Evolutionary conservation across 495 filamentous ascomycete species (phyloP).

Genomic region (Rhizodiscina lignyota): DNA sequence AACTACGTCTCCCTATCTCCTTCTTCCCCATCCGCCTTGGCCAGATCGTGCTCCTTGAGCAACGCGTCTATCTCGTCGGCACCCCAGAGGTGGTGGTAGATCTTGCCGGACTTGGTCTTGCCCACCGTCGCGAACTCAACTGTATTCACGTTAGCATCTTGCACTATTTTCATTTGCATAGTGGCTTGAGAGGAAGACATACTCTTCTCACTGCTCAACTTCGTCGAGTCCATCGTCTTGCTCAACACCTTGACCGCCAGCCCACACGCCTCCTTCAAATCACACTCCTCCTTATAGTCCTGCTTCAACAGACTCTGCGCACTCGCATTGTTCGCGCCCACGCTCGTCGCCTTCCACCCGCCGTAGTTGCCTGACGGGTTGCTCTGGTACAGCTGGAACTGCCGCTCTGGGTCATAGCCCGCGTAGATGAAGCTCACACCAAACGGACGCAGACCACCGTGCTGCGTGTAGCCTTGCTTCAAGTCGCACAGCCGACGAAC

Average conservation of each 20-base stretch:
- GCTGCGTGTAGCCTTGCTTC: slow-evolving; percentile 99
- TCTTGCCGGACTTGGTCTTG: slow-evolving; percentile 81
- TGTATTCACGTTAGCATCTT: slow-evolving; percentile 23
- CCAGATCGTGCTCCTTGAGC: slow-evolving; percentile 86
- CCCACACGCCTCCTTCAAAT: slow-evolving; percentile 88
- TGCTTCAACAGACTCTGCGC: slow-evolving; percentile 97
- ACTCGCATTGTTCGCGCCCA: slow-evolving; percentile 94
- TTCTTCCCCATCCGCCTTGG: slow-evolving; percentile 70
- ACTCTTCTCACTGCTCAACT: slow-evolving; percentile 98
- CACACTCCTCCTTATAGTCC: slow-evolving; percentile 96
- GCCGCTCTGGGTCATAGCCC: slow-evolving; percentile 81
- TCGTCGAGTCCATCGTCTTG: slow-evolving; percentile 99
- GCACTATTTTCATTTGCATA: not conserved
- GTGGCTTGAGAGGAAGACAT: slow-evolving; percentile 20
- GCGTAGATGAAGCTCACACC: slow-evolving; percentile 99
- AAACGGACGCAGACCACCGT: slow-evolving; percentile 92
- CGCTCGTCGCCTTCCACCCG: slow-evolving; percentile 96
- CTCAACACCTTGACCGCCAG: slow-evolving; percentile 97
- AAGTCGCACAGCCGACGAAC: slow-evolving; percentile 92
- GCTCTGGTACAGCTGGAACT: slow-evolving; percentile 98
- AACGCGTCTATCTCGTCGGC: slow-evolving; percentile 92
- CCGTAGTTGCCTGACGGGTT: slow-evolving; percentile 99
- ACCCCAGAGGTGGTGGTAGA: slow-evolving; percentile 95
- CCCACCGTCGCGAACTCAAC: slow-evolving; percentile 98
- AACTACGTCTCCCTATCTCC: no score